These are phyloP conservation scores for Apiospora marii DNA, from an alignment of 2,329 filamentous ascomycete species.

Conservation along the genomic window DNA sequence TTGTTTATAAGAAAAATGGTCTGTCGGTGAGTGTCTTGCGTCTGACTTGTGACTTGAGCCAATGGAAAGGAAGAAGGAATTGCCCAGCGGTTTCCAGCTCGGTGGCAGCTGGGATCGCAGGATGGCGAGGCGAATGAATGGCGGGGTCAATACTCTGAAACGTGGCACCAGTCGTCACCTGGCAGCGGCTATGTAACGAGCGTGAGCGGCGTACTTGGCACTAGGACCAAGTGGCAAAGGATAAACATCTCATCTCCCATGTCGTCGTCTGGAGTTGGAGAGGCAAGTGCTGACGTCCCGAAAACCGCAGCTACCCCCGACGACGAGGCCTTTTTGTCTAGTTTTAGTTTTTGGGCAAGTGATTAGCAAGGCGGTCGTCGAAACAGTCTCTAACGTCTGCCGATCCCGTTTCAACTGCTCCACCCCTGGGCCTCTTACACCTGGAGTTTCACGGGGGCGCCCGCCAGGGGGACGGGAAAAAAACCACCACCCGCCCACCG, in stretches of 20 bases:
- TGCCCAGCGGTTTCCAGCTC: not conserved
- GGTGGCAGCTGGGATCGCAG: not conserved
- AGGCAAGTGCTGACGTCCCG: not conserved
- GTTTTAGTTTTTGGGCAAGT: not conserved
- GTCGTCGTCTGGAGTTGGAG: not conserved
- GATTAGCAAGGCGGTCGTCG: not conserved
- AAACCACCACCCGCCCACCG: not conserved
- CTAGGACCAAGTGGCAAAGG: not conserved
- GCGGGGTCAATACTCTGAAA: conserved; percentile 1
- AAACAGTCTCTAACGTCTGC: conserved; percentile 2
- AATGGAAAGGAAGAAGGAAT: not conserved
- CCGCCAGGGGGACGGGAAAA: not conserved
- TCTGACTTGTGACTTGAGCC: not conserved
- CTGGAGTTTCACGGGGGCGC: conserved; percentile 4
- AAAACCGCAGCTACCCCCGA: not conserved
- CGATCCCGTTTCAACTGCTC: conserved; percentile 5
- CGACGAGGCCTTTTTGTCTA: no score
- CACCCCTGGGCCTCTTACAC: conserved; percentile 14
- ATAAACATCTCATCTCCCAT: not conserved
- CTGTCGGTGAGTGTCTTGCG: not conserved
- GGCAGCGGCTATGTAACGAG: not conserved
- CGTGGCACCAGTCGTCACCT: conserved; percentile 8
- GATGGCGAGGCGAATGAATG: not conserved
- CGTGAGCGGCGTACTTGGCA: not conserved
- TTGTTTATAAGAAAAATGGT: not conserved